These are phyloP conservation scores for Cardamine occulta DNA, from an alignment of 345 rosid genomes.

Conservation along the genomic window DNA sequence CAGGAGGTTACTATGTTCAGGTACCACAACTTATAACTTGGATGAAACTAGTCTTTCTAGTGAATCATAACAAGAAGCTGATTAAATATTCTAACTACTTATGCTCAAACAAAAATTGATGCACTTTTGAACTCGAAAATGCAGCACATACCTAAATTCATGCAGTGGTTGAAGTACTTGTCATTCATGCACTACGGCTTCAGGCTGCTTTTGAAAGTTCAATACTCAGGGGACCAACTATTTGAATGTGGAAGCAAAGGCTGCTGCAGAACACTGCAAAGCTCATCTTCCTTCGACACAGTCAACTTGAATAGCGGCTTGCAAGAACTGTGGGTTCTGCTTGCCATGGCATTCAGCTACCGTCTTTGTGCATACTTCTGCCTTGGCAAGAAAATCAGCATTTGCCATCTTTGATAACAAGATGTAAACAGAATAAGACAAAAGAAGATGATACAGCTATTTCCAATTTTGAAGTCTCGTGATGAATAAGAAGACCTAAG, in stretches of 20 bases:
- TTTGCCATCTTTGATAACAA: conserved; percentile 57
- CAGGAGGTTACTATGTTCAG: conserved; percentile 98
- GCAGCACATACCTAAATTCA: conserved; percentile 89
- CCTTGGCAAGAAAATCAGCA: conserved; percentile 67
- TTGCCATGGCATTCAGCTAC: conserved; percentile 80
- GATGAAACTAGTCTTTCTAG: conserved; percentile 52
- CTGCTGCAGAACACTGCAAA: conserved; percentile 75
- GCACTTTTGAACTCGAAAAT: conserved; percentile 9
- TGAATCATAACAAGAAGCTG: neutral
- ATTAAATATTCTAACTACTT: neutral
- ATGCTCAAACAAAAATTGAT: conserved; percentile 10
- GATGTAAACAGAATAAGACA: neutral
- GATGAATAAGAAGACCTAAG: conserved; percentile 17
- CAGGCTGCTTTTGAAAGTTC: conserved; percentile 81
- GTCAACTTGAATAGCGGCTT: conserved; percentile 78
- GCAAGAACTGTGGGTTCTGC: conserved; percentile 86
- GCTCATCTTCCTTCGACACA: conserved; percentile 76
- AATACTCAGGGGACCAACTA: conserved; percentile 70
- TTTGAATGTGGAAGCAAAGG: conserved; percentile 78
- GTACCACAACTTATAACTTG: conserved; percentile 61
- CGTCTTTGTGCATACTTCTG: conserved; percentile 70
- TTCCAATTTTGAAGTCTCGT: conserved; percentile 22
- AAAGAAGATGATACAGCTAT: conserved; percentile 12
- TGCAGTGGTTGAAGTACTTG: conserved; percentile 79
- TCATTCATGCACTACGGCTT: conserved; percentile 91